Evolutionary conservation across 1,284 basidiomycete species (phyloP).

Genomic region (Rhodotorula sp.): DNA sequence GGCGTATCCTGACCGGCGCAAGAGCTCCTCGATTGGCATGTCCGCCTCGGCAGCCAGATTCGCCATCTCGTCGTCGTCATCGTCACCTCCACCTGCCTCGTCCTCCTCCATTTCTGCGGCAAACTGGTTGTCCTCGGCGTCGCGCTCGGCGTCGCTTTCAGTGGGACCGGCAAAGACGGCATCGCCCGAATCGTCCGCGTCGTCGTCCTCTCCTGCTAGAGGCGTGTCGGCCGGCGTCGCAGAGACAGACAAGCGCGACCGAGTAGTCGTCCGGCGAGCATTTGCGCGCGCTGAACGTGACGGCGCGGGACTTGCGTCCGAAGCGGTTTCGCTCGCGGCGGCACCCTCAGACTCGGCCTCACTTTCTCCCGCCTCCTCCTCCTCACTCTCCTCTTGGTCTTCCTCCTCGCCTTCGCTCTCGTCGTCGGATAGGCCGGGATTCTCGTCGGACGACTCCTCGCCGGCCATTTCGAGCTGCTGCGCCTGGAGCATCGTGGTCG

Average conservation of each 20-base stretch:
- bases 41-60: slow-evolving; percentile 39
- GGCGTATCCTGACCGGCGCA: slow-evolving; percentile 29
- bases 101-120: slow-evolving; percentile 41
- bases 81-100: slow-evolving; percentile 30
- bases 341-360: neutral
- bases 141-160: slow-evolving; percentile 24
- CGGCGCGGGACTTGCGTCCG: no score
- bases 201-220: neutral
- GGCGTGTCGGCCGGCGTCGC: slow-evolving; percentile 31
- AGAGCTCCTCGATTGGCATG: slow-evolving; percentile 38
- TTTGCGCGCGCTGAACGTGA: neutral
- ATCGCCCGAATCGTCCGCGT: slow-evolving; percentile 21
- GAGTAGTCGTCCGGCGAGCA: neutral
- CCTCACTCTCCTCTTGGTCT: slow-evolving; percentile 22
- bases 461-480: slow-evolving; percentile 68
- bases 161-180: slow-evolving; percentile 21
- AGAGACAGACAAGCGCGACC: slow-evolving; percentile 33
- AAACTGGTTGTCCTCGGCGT: slow-evolving; percentile 26
- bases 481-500: slow-evolving; percentile 78
- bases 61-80: slow-evolving; percentile 43
- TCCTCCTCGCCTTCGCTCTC: slow-evolving; percentile 36
- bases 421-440: slow-evolving; percentile 40
- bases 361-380: neutral
- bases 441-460: slow-evolving; percentile 42
- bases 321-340: slow-evolving; percentile 4